phyloP scores from a whole-genome alignment of 1,284 basidiomycete genomes.

The Entoloma clypeatum region DNA sequence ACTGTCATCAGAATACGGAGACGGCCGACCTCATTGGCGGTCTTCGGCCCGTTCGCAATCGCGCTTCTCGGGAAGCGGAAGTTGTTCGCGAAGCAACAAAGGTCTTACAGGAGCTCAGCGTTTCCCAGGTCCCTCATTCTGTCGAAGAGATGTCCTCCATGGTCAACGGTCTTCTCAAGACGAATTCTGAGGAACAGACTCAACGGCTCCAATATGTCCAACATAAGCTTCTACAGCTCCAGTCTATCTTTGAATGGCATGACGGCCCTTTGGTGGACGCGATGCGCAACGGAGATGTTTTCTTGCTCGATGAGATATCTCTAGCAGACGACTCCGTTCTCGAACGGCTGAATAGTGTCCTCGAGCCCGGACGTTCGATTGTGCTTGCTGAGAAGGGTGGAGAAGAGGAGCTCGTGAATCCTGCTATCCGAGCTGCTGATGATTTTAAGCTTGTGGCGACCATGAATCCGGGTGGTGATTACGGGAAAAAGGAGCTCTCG shows the following conservation, averaged over 20 bases:
- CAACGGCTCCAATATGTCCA: constrained; percentile 39
- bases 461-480: constrained; percentile 99
- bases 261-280: constrained; percentile 94
- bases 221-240: constrained; percentile 42
- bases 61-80: constrained; percentile 46
- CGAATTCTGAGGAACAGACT: constrained; percentile 22
- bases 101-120: constrained; percentile 40
- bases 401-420: constrained; percentile 68
- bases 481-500: constrained; percentile 98
- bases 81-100: constrained; percentile 39
- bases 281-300: constrained; percentile 84
- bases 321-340: constrained; percentile 98
- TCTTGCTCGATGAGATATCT: constrained; percentile 96
- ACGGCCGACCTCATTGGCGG: constrained; percentile 96
- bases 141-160: constrained; percentile 35
- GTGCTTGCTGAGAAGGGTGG: constrained; percentile 89
- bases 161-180: constrained; percentile 36
- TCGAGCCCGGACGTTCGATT: constrained; percentile 87
- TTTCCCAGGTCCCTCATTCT: constrained; percentile 30
- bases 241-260: constrained; percentile 94
- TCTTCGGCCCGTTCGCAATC: constrained; percentile 89
- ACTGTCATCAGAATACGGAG: constrained; percentile 99
- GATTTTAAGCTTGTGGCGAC: constrained; percentile 93
- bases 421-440: constrained; percentile 60
- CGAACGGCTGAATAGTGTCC: constrained; percentile 94